phyloP scores from a whole-genome alignment of 371 early-diverging fungal species.

The Apophysomyces ossiformis region DNA sequence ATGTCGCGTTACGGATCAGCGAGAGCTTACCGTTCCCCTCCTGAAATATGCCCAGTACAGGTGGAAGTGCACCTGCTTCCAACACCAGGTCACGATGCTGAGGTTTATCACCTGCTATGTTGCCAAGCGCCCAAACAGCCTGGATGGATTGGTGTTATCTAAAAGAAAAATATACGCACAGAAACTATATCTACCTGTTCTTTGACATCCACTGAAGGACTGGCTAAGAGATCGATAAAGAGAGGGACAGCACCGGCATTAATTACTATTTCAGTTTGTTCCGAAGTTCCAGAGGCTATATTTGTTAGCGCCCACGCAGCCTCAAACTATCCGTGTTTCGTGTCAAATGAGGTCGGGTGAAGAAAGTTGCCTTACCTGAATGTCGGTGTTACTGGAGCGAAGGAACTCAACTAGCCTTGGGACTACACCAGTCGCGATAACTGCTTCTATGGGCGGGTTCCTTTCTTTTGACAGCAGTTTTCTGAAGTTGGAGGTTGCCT shows the following conservation, averaged over 20 bases:
- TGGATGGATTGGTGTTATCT: slow-evolving; percentile 21
- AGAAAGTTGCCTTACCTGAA: slow-evolving; percentile 73
- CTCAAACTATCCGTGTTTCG: slow-evolving; percentile 82
- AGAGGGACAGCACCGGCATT: slow-evolving; percentile 91
- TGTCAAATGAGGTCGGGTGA: slow-evolving; percentile 8
- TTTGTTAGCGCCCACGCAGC: slow-evolving; percentile 99
- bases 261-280: slow-evolving; percentile 95
- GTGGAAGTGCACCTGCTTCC: slow-evolving; percentile 83
- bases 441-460: slow-evolving; percentile 98
- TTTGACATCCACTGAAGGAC: slow-evolving; percentile 85
- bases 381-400: slow-evolving; percentile 69
- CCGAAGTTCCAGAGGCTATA: slow-evolving; percentile 98
- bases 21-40: slow-evolving; percentile 80
- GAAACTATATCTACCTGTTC: slow-evolving; percentile 82
- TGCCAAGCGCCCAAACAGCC: slow-evolving; percentile 99
- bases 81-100: slow-evolving; percentile 94
- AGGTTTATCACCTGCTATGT: slow-evolving; percentile 99
- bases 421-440: slow-evolving; percentile 94
- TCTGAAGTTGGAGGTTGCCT: slow-evolving; percentile 91
- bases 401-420: slow-evolving; percentile 97
- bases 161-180: background rate
- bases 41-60: slow-evolving; percentile 84
- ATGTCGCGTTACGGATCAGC: slow-evolving; percentile 97
- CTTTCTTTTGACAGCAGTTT: slow-evolving; percentile 95
- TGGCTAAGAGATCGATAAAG: slow-evolving; percentile 90